A percentile compares a stretch with the other conserved stretches of the same genome.
Conservation (phyloP, 2,329 filamentous ascomycete species). For the Dichotomopilus funicola region DNA sequence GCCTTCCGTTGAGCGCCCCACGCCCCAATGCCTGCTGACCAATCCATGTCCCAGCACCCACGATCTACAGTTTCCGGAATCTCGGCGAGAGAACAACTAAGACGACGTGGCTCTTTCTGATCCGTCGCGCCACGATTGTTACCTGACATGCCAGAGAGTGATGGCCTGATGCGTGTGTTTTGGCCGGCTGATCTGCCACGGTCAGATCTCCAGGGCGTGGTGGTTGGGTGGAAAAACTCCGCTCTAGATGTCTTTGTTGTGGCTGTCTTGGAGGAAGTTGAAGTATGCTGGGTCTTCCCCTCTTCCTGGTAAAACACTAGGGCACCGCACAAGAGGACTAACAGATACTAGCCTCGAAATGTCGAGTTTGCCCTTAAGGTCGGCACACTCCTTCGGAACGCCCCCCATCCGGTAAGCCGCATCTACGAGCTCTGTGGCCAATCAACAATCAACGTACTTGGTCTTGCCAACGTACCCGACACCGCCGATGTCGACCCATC, state of each 20-base stretch:
- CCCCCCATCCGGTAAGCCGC: constrained; percentile 69
- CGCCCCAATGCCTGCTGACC: constrained; percentile 21
- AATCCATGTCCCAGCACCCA: constrained; percentile 60
- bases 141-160: constrained; percentile 59
- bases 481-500: constrained; percentile 56
- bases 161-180: constrained; percentile 96
- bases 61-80: constrained; percentile 71
- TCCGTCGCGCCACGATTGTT: constrained; percentile 27
- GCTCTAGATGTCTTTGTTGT: constrained; percentile 85
- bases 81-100: constrained; percentile 90
- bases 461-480: constrained; percentile 63
- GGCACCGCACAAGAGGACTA: no score
- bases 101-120: constrained; percentile 91
- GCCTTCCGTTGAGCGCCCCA: neutral
- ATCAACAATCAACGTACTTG: constrained; percentile 76
- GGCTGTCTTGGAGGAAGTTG: constrained; percentile 81
- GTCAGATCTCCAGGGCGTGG: constrained; percentile 69
- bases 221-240: constrained; percentile 95
- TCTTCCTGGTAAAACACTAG: neutral
- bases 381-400: constrained; percentile 76
- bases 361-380: constrained; percentile 84
- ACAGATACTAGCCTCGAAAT: constrained; percentile 52
- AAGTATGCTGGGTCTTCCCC: constrained; percentile 48
- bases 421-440: constrained; percentile 83
- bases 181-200: constrained; percentile 83